These are phyloP conservation scores for Coemansia sp. DNA, from an alignment of 192 early-diverging fungal species.

Conservation along the genomic window DNA sequence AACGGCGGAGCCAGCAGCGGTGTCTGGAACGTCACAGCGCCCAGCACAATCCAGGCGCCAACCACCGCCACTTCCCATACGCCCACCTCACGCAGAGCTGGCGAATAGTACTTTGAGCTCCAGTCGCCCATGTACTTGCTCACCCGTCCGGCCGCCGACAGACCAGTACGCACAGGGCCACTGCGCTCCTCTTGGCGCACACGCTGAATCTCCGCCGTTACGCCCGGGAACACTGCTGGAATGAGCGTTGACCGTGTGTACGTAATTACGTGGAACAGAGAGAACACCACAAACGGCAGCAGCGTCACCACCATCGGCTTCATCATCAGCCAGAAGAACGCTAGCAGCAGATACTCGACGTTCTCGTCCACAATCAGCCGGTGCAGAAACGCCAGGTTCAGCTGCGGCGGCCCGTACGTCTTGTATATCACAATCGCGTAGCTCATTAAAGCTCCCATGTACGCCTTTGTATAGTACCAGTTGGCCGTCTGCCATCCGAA, in stretches of 20 bases:
- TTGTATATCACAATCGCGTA: conserved; percentile 54
- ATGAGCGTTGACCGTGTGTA: conserved; percentile 40
- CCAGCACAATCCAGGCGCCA: conserved; percentile 34
- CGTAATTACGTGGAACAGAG: conserved; percentile 48
- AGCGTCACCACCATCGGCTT: conserved; percentile 34
- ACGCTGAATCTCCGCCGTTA: conserved; percentile 37
- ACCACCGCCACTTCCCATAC: conserved; percentile 50
- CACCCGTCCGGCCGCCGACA: conserved; percentile 25
- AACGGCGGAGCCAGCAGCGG: conserved; percentile 33
- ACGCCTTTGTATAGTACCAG: conserved; percentile 47
- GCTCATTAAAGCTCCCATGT: conserved; percentile 36
- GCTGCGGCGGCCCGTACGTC: conserved; percentile 49
- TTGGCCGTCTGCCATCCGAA: conserved; percentile 32
- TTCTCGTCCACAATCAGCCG: conserved; percentile 49
- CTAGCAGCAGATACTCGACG: conserved; percentile 47
- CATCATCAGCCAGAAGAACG: conserved; percentile 32
- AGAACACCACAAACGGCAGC: conserved; percentile 51
- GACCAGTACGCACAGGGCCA: neutral
- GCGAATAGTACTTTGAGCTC: conserved; percentile 39
- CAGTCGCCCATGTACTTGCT: conserved; percentile 42
- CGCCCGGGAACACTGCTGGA: conserved; percentile 27
- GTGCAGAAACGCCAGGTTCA: conserved; percentile 40
- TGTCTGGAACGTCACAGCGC: conserved; percentile 47
- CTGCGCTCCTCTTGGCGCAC: conserved; percentile 16
- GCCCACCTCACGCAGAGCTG: conserved; percentile 42